phyloP scores from a whole-genome alignment of 108 stramenopile species.

The Thalassiosira profunda region DNA sequence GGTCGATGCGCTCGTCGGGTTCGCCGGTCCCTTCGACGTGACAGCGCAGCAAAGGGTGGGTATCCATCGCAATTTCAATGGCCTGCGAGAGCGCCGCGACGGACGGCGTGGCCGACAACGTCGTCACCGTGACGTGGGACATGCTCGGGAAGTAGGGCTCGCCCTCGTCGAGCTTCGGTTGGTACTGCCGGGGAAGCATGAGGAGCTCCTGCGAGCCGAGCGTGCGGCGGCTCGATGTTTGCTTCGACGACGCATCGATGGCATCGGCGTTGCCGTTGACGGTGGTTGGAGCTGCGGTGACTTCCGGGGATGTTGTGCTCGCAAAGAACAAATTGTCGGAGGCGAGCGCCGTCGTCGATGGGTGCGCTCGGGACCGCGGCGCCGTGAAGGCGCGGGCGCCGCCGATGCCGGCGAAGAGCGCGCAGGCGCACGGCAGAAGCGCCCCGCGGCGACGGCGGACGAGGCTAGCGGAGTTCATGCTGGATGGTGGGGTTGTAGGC shows the following conservation, averaged over 20 bases:
- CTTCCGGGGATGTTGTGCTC: no score
- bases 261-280: no score
- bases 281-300: no score
- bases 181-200: constrained; percentile 89
- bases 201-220: constrained; percentile 92
- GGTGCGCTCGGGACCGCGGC: no score
- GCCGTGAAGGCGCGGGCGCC: no score
- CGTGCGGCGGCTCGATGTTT: constrained; percentile 29
- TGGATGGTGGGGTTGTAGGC: no score
- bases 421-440: no score
- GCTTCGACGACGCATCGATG: neutral
- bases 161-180: constrained; percentile 42
- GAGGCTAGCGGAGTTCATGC: no score
- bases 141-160: constrained; percentile 67
- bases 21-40: constrained; percentile 79
- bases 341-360: no score
- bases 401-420: no score
- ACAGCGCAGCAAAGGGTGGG: constrained; percentile 73
- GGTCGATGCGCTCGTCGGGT: constrained; percentile 80
- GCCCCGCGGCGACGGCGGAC: no score
- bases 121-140: constrained; percentile 66
- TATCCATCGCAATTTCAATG: constrained; percentile 68
- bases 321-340: no score
- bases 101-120: constrained; percentile 67
- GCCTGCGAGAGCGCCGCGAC: constrained; percentile 57